Evolutionary conservation across 192 early-diverging fungal genomes (phyloP).

Genomic region (Umbelopsis ramanniana): DNA sequence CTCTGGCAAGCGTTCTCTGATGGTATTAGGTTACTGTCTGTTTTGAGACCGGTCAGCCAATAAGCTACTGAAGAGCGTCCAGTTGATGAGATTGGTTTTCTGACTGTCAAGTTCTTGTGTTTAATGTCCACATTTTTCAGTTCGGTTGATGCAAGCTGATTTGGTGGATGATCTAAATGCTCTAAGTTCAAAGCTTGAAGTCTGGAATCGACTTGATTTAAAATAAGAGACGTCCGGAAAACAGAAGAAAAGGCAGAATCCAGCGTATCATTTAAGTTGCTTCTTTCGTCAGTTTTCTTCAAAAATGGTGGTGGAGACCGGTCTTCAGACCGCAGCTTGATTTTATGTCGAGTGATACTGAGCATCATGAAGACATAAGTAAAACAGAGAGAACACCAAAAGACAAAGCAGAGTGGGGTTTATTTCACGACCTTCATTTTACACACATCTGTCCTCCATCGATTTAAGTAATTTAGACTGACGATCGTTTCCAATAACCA

Average conservation of each 20-base stretch:
- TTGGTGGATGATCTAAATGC: neutral
- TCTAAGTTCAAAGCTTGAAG: neutral
- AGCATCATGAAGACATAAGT: slow-evolving; percentile 19
- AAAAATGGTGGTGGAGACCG: neutral
- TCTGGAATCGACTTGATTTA: slow-evolving; percentile 12
- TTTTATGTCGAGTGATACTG: neutral
- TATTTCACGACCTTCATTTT: neutral
- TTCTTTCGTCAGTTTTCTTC: neutral
- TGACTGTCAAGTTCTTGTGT: neutral
- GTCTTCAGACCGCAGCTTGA: neutral
- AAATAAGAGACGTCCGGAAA: slow-evolving; percentile 3
- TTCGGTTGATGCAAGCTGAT: neutral
- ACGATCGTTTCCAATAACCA: neutral
- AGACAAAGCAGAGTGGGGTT: neutral
- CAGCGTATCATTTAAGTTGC: neutral
- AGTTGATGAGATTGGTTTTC: neutral
- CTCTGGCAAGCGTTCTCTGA: neutral
- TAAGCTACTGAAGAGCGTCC: neutral
- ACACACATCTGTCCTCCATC: neutral
- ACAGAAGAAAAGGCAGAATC: neutral
- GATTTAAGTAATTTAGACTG: neutral
- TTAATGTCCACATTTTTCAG: neutral
- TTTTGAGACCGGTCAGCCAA: neutral
- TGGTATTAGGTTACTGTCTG: neutral
- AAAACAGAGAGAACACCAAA: neutral